Evolutionary conservation across 768 basidiomycete species (phyloP).

Genomic region (Gloeophyllum trabeum): DNA sequence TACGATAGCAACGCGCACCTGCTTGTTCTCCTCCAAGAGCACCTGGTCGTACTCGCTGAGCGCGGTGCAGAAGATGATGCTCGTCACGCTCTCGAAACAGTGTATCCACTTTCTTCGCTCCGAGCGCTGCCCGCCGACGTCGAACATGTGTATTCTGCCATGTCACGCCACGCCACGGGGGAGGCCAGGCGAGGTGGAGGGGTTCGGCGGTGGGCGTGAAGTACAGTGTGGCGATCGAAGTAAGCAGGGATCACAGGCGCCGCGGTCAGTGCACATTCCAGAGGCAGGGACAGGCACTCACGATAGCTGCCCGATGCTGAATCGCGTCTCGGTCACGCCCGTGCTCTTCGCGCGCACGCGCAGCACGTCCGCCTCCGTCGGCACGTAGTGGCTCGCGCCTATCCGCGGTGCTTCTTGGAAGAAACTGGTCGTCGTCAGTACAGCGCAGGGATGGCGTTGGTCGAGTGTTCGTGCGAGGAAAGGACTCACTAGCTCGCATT

Average conservation of each 20-base stretch:
- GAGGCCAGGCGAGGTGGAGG: not conserved
- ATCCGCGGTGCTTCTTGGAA: slow-evolving; percentile 81
- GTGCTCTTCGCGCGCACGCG: slow-evolving; percentile 83
- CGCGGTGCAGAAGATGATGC: slow-evolving; percentile 68
- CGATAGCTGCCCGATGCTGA: slow-evolving; percentile 54
- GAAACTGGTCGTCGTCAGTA: slow-evolving; percentile 53
- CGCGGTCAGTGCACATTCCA: no score
- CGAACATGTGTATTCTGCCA: slow-evolving; percentile 68
- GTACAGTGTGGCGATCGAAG: no score
- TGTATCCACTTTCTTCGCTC: slow-evolving; percentile 54
- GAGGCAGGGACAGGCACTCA: slow-evolving; percentile 17
- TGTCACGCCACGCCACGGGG: no score
- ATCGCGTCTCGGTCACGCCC: slow-evolving; percentile 86
- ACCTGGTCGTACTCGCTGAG: slow-evolving; percentile 73
- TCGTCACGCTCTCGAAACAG: slow-evolving; percentile 72
- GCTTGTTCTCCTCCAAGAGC: slow-evolving; percentile 53
- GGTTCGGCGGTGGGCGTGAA: no score
- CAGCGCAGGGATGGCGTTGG: not conserved
- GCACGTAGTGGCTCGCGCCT: slow-evolving; percentile 69
- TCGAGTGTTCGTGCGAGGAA: not conserved
- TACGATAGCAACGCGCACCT: slow-evolving; percentile 24
- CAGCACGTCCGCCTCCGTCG: slow-evolving; percentile 79
- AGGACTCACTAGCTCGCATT: slow-evolving; percentile 74
- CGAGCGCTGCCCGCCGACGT: slow-evolving; percentile 57
- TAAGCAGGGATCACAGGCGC: no score